Conservation (phyloP, 2,329 filamentous ascomycete species). For the Aspergillus jensenii region DNA sequence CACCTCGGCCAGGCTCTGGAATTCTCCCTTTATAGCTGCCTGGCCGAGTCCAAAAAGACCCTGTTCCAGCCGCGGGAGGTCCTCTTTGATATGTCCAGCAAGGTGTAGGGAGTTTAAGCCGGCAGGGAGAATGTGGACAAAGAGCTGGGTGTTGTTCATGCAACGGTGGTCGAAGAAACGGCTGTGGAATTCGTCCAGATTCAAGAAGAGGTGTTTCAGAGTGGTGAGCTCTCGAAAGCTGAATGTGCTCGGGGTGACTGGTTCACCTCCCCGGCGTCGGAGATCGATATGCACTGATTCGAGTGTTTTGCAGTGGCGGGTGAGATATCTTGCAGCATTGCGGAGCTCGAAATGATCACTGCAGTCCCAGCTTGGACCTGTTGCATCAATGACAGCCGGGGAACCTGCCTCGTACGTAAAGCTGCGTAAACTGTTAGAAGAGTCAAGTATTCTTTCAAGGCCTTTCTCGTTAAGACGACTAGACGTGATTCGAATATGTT, state of each 20-base stretch:
- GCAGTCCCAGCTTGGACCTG: no score
- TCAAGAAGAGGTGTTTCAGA: background rate
- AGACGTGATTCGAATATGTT: constrained; percentile 2
- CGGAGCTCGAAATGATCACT: background rate
- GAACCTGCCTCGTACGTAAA: constrained; percentile 8
- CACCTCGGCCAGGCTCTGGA: background rate
- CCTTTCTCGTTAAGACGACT: background rate
- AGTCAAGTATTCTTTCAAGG: constrained; percentile 1
- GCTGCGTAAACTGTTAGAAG: constrained; percentile 1
- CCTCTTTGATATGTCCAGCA: background rate
- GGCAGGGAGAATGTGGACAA: background rate
- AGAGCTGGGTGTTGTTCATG: background rate
- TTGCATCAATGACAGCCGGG: no score
- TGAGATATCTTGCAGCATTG: background rate
- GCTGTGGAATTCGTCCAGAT: background rate
- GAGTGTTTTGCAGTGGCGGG: background rate
- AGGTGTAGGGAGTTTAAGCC: background rate
- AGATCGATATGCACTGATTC: background rate
- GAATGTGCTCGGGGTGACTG: background rate
- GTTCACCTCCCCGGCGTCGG: background rate
- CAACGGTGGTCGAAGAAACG: background rate
- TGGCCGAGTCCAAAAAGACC: no score
- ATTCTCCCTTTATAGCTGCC: no score
- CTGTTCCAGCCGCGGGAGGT: background rate
- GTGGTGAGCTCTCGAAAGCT: background rate